phyloP scores from a whole-genome alignment of 192 early-diverging fungal genomes.

The Coemansia sp. region DNA sequence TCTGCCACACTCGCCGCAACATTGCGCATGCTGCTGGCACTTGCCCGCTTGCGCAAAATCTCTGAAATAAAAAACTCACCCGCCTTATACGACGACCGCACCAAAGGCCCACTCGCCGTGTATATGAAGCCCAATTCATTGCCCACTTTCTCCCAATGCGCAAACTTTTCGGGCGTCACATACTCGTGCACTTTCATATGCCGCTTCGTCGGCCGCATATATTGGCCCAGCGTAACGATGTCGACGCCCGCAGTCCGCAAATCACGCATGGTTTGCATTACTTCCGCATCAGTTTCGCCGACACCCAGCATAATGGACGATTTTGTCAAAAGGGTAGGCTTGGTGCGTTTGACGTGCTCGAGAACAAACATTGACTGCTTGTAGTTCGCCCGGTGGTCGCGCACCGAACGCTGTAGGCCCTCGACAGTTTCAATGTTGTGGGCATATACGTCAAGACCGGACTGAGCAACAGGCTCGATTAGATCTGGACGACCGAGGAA shows the following conservation, averaged over 20 bases:
- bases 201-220: slow-evolving; percentile 98
- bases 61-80: slow-evolving; percentile 97
- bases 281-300: slow-evolving; percentile 94
- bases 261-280: slow-evolving; percentile 81
- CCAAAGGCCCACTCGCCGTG: slow-evolving; percentile 92
- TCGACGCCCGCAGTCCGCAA: slow-evolving; percentile 82
- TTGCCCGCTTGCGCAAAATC: slow-evolving; percentile 61
- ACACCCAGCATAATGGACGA: slow-evolving; percentile 98
- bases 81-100: slow-evolving; percentile 94
- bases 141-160: slow-evolving; percentile 79
- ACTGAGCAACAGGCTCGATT: slow-evolving; percentile 80
- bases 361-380: slow-evolving; percentile 88
- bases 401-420: slow-evolving; percentile 80
- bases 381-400: slow-evolving; percentile 90
- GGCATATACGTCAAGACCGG: slow-evolving; percentile 96
- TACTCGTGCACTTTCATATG: slow-evolving; percentile 98
- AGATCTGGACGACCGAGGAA: slow-evolving; percentile 76
- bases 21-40: slow-evolving; percentile 33
- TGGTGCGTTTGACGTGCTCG: slow-evolving; percentile 79
- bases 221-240: slow-evolving; percentile 96
- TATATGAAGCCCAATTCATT: slow-evolving; percentile 89
- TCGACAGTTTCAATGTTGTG: slow-evolving; percentile 99
- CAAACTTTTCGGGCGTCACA: slow-evolving; percentile 88
- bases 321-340: slow-evolving; percentile 86
- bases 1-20: slow-evolving; percentile 42